Evolutionary conservation across 352 stramenopile species (phyloP).

Genomic region (Phytophthora litchii): DNA sequence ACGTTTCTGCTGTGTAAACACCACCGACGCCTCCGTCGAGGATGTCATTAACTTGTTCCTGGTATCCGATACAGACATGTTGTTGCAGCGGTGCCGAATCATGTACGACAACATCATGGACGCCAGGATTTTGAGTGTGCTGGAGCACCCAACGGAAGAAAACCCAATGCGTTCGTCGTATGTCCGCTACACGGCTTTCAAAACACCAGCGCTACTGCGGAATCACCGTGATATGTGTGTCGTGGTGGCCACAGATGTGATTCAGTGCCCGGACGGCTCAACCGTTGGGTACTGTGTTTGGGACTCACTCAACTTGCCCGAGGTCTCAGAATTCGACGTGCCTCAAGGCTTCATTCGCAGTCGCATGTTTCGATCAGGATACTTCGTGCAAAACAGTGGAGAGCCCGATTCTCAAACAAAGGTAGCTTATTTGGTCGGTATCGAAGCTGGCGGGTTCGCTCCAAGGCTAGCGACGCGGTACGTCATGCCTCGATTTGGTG

Average conservation of each 20-base stretch:
- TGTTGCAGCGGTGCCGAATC: slow-evolving; percentile 40
- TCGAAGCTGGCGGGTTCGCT: slow-evolving; percentile 38
- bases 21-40: slow-evolving; percentile 38
- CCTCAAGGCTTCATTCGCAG: slow-evolving; percentile 42
- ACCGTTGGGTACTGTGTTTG: slow-evolving; percentile 53
- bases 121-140: slow-evolving; percentile 39
- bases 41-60: slow-evolving; percentile 47
- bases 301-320: slow-evolving; percentile 47
- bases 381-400: slow-evolving; percentile 44
- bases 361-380: slow-evolving; percentile 46
- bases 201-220: slow-evolving; percentile 37
- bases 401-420: slow-evolving; percentile 32
- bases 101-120: slow-evolving; percentile 53
- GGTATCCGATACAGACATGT: slow-evolving; percentile 37
- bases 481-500: slow-evolving; percentile 43
- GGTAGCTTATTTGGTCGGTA: slow-evolving; percentile 43
- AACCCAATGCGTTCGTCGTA: slow-evolving; percentile 44
- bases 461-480: slow-evolving; percentile 35
- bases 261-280: slow-evolving; percentile 38
- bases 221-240: slow-evolving; percentile 51
- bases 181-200: slow-evolving; percentile 47
- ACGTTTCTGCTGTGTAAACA: slow-evolving; percentile 46
- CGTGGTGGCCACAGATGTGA: slow-evolving; percentile 45
- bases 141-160: slow-evolving; percentile 37
- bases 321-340: slow-evolving; percentile 41